These are phyloP conservation scores for Schrenkiella parvula DNA, from an alignment of 345 rosid genomes.

Conservation along the genomic window DNA sequence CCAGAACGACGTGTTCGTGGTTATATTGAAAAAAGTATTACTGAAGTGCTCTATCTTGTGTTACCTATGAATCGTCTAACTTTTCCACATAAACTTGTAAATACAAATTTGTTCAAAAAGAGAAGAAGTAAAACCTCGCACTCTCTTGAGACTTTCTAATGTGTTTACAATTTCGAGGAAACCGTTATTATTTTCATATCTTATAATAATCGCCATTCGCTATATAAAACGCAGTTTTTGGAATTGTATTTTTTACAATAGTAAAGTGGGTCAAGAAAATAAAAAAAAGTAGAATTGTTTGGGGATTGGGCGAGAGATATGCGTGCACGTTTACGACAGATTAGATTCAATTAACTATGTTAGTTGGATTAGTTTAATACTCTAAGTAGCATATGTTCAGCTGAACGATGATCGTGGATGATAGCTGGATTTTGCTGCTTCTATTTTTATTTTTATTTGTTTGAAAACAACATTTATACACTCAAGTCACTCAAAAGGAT, in stretches of 20 bases:
- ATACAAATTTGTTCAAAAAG: background rate
- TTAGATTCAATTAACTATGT: constrained; percentile 1
- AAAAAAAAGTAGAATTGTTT: constrained; percentile 6
- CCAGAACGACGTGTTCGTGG: background rate
- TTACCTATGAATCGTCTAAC: background rate
- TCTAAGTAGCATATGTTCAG: constrained; percentile 10
- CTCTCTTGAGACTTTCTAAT: background rate
- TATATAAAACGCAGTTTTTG: background rate
- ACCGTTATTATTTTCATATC: background rate
- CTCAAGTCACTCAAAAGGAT: background rate
- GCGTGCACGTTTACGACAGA: constrained; percentile 39
- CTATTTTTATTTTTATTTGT: no score
- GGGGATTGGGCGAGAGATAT: constrained; percentile 32
- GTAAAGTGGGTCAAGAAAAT: constrained; percentile 11
- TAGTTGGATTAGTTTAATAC: constrained; percentile 10
- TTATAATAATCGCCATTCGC: background rate
- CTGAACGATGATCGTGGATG: constrained; percentile 28
- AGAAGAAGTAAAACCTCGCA: background rate
- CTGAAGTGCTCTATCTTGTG: background rate
- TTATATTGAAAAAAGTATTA: background rate
- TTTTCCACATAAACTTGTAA: background rate
- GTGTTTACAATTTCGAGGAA: constrained; percentile 15
- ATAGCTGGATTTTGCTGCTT: constrained; percentile 21
- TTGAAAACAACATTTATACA: background rate
- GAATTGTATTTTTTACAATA: background rate